Evolutionary conservation across 768 basidiomycete species (phyloP).

Genomic region (Podaxis sp.): DNA sequence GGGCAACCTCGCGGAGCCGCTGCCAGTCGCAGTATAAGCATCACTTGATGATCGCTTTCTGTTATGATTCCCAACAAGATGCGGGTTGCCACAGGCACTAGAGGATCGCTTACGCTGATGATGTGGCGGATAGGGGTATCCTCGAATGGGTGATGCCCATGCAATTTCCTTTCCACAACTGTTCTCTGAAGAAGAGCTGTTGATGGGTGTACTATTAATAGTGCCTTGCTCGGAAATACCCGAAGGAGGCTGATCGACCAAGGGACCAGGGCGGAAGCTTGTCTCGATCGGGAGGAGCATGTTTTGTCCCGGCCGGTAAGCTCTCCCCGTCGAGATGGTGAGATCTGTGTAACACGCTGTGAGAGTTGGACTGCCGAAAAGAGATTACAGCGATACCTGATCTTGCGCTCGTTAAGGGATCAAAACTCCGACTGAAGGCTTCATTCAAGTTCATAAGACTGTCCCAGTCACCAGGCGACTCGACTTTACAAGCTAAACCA

Average conservation of each 20-base stretch:
- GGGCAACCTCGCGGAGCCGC: not conserved
- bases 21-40: not conserved
- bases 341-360: not conserved
- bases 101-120: conserved; percentile 1
- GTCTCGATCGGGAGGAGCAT: conserved; percentile 4
- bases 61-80: not conserved
- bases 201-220: conserved; percentile 10
- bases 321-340: not conserved
- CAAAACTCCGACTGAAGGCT: not conserved
- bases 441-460: not conserved
- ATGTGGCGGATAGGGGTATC: not conserved
- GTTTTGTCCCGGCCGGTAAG: not conserved
- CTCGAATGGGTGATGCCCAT: not conserved
- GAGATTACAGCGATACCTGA: not conserved
- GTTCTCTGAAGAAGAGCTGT: conserved; percentile 1
- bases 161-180: not conserved
- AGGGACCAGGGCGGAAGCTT: not conserved
- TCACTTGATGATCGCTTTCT: conserved; percentile 8
- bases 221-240: conserved; percentile 8
- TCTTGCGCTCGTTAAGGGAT: not conserved
- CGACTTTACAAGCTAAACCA: not conserved
- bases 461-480: not conserved
- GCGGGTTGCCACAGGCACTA: not conserved
- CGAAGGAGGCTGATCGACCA: conserved; percentile 1
- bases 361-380: not conserved